Conservation (phyloP, 2,329 filamentous ascomycete species). For the Trichoderma polysporum region DNA sequence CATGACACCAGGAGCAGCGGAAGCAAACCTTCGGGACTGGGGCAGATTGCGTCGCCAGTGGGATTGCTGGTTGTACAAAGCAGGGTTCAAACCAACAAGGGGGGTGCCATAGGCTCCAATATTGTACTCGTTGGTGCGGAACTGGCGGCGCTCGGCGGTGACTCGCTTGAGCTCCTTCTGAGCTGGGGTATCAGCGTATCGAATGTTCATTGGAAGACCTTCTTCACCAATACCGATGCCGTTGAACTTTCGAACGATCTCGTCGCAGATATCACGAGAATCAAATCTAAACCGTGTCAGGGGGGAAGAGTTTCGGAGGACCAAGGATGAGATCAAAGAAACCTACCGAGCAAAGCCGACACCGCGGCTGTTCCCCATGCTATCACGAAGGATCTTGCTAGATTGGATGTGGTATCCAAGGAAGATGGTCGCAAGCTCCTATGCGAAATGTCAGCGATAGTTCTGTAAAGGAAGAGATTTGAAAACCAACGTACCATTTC, state of each 20-base stretch:
- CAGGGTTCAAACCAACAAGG: conserved; percentile 53
- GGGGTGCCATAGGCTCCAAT: conserved; percentile 66
- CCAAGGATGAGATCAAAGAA: neutral
- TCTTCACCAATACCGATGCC: conserved; percentile 75
- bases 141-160: conserved; percentile 91
- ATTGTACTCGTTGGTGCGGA: conserved; percentile 94
- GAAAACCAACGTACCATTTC: conserved; percentile 67
- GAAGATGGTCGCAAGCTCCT: conserved; percentile 79
- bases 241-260: conserved; percentile 84
- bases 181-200: conserved; percentile 93
- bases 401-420: conserved; percentile 81
- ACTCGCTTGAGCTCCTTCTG: conserved; percentile 97
- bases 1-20: neutral
- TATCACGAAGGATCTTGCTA: conserved; percentile 91
- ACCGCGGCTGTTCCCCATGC: conserved; percentile 88
- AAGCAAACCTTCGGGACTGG: conserved; percentile 34
- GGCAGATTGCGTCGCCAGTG: conserved; percentile 39
- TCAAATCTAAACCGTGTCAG: conserved; percentile 58
- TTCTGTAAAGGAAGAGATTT: neutral
- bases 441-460: neutral
- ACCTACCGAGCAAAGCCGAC: conserved; percentile 93
- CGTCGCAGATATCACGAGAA: conserved; percentile 81
- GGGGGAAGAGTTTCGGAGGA: neutral
- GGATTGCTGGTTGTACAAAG: conserved; percentile 38
- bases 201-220: conserved; percentile 83